Percentiles rank a stretch among this genome's conserved stretches.
Evolutionary conservation across 1,284 basidiomycete species (phyloP).

Genomic region (Coniophora puteana): DNA sequence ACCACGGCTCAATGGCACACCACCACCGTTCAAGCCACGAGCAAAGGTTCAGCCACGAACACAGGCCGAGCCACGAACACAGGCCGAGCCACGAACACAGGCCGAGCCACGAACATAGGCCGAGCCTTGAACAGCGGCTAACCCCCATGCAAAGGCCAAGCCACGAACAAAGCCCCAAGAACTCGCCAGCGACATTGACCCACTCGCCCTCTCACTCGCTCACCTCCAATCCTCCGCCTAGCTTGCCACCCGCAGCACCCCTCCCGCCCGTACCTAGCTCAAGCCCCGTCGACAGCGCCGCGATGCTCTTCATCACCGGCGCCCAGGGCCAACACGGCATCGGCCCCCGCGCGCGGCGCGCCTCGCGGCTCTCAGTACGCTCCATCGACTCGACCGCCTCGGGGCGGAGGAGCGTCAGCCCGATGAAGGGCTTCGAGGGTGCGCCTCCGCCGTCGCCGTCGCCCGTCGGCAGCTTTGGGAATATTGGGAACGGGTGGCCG

Average conservation of each 20-base stretch:
- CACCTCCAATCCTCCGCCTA: slow-evolving; percentile 25
- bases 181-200: no score
- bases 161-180: no score
- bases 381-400: background rate
- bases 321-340: slow-evolving; percentile 11
- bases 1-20: no score
- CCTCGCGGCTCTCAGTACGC: background rate
- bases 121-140: no score
- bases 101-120: no score
- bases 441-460: background rate
- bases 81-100: no score
- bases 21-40: no score
- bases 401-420: no score
- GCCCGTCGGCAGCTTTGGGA: background rate
- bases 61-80: no score
- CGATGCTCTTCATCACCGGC: slow-evolving; percentile 20
- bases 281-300: slow-evolving; percentile 10
- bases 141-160: no score
- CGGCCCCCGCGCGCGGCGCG: background rate
- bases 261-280: slow-evolving; percentile 27
- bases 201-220: background rate
- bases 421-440: no score
- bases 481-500: background rate
- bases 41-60: no score
- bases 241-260: slow-evolving; percentile 24